phyloP scores from a whole-genome alignment of 805 yeast genomes.

The Candida koratica region DNA sequence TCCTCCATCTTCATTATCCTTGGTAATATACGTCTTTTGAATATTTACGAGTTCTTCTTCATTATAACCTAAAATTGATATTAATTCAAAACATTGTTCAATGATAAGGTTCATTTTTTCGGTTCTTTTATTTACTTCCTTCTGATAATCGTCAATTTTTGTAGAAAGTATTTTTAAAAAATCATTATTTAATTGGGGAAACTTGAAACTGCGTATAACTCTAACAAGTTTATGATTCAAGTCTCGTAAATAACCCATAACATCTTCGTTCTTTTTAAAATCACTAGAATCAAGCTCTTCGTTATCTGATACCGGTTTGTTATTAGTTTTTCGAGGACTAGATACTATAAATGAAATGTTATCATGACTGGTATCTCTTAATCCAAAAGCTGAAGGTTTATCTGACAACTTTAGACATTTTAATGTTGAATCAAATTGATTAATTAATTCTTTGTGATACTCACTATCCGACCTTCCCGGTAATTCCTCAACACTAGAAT shows the following conservation, averaged over 20 bases:
- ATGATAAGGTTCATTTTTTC: slow-evolving; percentile 23
- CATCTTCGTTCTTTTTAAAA: slow-evolving; percentile 11
- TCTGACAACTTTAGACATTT: slow-evolving; percentile 19
- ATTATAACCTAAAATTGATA: slow-evolving; percentile 25
- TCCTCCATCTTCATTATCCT: slow-evolving; percentile 22
- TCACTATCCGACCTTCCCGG: slow-evolving; percentile 32
- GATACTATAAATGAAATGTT: slow-evolving; percentile 24
- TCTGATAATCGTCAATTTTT: slow-evolving; percentile 25
- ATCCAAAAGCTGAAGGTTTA: slow-evolving; percentile 8
- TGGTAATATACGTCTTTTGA: slow-evolving; percentile 25
- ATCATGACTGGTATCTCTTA: slow-evolving; percentile 10
- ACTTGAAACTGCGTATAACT: slow-evolving; percentile 31
- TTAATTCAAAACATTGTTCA: slow-evolving; percentile 22
- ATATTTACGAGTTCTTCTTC: slow-evolving; percentile 32
- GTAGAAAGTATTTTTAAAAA: slow-evolving; percentile 19
- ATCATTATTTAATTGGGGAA: slow-evolving; percentile 36
- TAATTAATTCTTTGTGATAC: slow-evolving; percentile 25
- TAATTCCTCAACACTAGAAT: slow-evolving; percentile 18
- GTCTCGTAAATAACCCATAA: slow-evolving; percentile 29
- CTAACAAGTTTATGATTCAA: slow-evolving; percentile 35
- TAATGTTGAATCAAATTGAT: slow-evolving; percentile 27
- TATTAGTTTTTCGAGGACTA: slow-evolving; percentile 24
- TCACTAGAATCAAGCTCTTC: not conserved
- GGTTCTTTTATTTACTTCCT: slow-evolving; percentile 23
- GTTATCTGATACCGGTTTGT: slow-evolving; percentile 5